These are phyloP conservation scores for Triangularia setosa DNA, from an alignment of 2,329 filamentous ascomycete genomes.

Conservation along the genomic window DNA sequence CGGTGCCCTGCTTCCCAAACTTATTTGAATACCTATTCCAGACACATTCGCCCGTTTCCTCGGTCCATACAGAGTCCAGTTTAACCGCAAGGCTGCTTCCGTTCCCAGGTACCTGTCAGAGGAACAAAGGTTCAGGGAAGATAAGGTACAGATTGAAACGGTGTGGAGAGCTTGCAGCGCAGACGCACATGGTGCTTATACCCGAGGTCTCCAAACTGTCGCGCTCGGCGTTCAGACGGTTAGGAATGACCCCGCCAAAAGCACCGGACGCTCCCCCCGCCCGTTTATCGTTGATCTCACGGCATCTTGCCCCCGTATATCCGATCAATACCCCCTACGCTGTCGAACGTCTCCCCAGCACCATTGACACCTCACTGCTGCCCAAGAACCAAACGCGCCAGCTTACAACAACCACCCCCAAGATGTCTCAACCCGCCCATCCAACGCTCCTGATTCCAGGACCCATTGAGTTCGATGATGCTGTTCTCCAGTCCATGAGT, in stretches of 20 bases:
- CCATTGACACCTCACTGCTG: slow-evolving; percentile 30
- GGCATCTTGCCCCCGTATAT: slow-evolving; percentile 33
- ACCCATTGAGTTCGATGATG: slow-evolving; percentile 98
- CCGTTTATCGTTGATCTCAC: slow-evolving; percentile 36
- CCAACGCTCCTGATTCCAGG: slow-evolving; percentile 88
- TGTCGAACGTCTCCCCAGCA: slow-evolving; percentile 29
- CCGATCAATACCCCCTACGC: slow-evolving; percentile 32
- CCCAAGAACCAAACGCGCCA: slow-evolving; percentile 29
- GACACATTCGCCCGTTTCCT: background rate
- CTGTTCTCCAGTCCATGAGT: slow-evolving; percentile 88
- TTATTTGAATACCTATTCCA: background rate
- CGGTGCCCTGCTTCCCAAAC: background rate
- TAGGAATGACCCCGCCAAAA: slow-evolving; percentile 30
- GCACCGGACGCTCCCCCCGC: slow-evolving; percentile 25
- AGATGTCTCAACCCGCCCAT: slow-evolving; percentile 59
- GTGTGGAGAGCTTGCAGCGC: slow-evolving; percentile 17
- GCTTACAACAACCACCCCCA: slow-evolving; percentile 30
- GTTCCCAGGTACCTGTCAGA: background rate
- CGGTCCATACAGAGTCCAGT: background rate
- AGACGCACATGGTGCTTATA: slow-evolving; percentile 16
- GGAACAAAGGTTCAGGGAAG: background rate
- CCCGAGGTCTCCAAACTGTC: slow-evolving; percentile 22
- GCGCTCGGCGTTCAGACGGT: slow-evolving; percentile 25
- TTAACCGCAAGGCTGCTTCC: background rate
- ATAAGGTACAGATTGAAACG: slow-evolving; percentile 5